These are phyloP conservation scores for Aspergillus luchuensis DNA, from an alignment of 2,329 filamentous ascomycete species.

Conservation along the genomic window DNA sequence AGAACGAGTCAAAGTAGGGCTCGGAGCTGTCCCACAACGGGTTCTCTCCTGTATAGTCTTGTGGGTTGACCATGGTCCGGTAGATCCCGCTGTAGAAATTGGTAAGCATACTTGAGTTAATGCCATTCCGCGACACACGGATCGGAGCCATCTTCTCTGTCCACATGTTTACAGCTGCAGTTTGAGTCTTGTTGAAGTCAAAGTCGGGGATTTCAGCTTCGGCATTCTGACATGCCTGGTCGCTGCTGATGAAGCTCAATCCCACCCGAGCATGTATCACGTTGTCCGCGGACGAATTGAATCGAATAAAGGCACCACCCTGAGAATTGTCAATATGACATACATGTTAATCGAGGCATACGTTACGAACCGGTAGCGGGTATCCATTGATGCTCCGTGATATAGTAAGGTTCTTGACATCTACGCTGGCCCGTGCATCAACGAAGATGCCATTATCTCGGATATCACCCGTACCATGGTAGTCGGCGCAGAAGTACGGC, in stretches of 20 bases:
- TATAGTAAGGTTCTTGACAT: slow-evolving; percentile 57
- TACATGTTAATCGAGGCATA: neutral
- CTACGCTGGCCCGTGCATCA: slow-evolving; percentile 60
- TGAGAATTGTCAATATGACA: slow-evolving; percentile 28
- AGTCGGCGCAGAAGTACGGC: slow-evolving; percentile 69
- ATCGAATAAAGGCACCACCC: slow-evolving; percentile 66
- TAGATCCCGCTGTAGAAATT: slow-evolving; percentile 72
- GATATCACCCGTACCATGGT: slow-evolving; percentile 55
- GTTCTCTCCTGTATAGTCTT: slow-evolving; percentile 74
- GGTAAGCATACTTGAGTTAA: slow-evolving; percentile 40
- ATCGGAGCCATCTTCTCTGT: slow-evolving; percentile 53
- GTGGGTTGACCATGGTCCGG: slow-evolving; percentile 68
- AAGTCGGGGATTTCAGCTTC: slow-evolving; percentile 67
- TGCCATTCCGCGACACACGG: slow-evolving; percentile 35
- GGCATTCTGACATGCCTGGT: slow-evolving; percentile 67
- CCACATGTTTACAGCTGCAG: slow-evolving; percentile 60
- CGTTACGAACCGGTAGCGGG: slow-evolving; percentile 42
- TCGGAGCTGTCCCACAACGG: slow-evolving; percentile 65
- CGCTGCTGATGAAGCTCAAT: slow-evolving; percentile 67
- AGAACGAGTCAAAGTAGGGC: slow-evolving; percentile 74
- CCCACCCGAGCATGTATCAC: slow-evolving; percentile 67
- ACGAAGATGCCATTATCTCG: slow-evolving; percentile 64
- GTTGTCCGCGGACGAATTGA: slow-evolving; percentile 52
- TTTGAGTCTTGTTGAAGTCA: slow-evolving; percentile 58
- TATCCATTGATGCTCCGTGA: slow-evolving; percentile 61